Conservation (phyloP, 2,329 filamentous ascomycete species). For the Alternaria postmessia region DNA sequence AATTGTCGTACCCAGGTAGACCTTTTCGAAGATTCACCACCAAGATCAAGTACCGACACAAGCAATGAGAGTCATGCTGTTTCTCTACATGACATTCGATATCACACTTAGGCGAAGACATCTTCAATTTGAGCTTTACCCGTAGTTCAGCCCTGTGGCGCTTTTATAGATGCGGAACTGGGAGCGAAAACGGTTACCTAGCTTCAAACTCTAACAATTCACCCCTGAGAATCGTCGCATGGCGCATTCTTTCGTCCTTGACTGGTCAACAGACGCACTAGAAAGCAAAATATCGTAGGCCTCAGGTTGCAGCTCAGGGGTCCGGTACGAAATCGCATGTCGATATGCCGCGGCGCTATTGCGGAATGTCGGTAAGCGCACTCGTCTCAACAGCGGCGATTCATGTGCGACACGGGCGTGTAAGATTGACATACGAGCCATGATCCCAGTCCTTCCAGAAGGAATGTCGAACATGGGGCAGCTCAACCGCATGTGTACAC, state of each 20-base stretch:
- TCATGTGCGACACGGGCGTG: slow-evolving; percentile 4
- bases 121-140: slow-evolving; percentile 9
- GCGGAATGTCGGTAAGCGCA: slow-evolving; percentile 1
- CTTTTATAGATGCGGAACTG: slow-evolving; percentile 4
- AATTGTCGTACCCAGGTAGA: not conserved
- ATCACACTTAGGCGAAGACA: slow-evolving; percentile 10
- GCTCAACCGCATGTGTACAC: not conserved
- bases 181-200: slow-evolving; percentile 15
- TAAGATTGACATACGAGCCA: slow-evolving; percentile 8
- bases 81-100: slow-evolving; percentile 3
- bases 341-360: slow-evolving; percentile 5
- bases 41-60: not conserved
- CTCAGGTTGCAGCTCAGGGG: slow-evolving; percentile 8
- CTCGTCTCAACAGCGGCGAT: slow-evolving; percentile 6
- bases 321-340: not conserved
- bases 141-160: slow-evolving; percentile 9
- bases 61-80: not conserved
- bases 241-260: not conserved
- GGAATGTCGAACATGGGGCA: not conserved
- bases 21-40: not conserved
- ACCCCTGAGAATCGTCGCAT: slow-evolving; percentile 9
- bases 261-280: slow-evolving; percentile 3
- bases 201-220: slow-evolving; percentile 2
- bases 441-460: not conserved
- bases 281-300: not conserved